These are phyloP conservation scores for Leccinum aurantiacum DNA, from an alignment of 768 basidiomycete genomes.

Conservation along the genomic window DNA sequence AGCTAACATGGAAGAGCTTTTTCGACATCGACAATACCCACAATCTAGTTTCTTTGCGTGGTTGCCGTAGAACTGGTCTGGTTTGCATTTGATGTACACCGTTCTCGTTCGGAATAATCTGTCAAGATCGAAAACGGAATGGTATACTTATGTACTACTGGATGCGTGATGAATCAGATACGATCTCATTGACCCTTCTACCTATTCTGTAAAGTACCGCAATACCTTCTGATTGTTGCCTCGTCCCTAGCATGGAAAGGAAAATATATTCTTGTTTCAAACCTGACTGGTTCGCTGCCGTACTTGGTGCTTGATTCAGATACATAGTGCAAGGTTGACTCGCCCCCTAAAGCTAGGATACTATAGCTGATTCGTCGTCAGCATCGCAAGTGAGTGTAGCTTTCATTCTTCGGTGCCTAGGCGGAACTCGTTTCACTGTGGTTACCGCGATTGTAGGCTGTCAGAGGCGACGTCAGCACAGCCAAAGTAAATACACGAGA, in stretches of 20 bases:
- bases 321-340: too few relatives aligned
- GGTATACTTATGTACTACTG: neutral
- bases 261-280: neutral
- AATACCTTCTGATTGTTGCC: neutral
- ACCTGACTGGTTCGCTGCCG: too few relatives aligned
- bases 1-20: constrained; percentile 10
- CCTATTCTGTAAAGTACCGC: neutral
- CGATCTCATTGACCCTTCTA: neutral
- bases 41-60: neutral
- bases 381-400: neutral
- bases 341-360: neutral
- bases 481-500: too few relatives aligned
- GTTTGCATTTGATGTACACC: neutral
- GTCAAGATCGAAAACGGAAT: neutral
- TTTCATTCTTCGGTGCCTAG: neutral
- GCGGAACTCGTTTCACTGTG: neutral
- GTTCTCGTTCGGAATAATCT: neutral
- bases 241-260: neutral
- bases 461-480: too few relatives aligned
- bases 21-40: neutral
- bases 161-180: neutral
- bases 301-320: too few relatives aligned
- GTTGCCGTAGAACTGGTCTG: neutral
- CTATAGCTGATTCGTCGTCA: neutral
- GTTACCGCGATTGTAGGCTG: neutral